Conservation (phyloP, 75 land plant species). For the Picea glauca region DNA sequence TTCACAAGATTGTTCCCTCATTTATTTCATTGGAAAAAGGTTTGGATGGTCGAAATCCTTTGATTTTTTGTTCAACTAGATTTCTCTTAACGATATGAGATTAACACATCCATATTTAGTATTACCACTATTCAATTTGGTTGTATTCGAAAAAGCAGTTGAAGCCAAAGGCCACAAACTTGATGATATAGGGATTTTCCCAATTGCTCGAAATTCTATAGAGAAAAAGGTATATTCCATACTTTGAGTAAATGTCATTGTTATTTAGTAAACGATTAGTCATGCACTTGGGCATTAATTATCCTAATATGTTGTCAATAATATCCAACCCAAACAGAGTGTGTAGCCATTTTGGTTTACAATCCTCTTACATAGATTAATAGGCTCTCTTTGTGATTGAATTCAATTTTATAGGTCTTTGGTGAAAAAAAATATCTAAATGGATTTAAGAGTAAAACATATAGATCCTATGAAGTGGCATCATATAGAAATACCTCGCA, state of each 20-base stretch:
- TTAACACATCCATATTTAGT: no score
- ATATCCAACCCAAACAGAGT: background rate
- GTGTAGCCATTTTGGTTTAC: background rate
- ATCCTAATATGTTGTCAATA: background rate
- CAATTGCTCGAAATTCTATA: conserved; percentile 42
- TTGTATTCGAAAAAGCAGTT: conserved; percentile 13
- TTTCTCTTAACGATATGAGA: no score
- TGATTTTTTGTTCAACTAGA: no score
- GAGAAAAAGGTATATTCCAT: conserved; percentile 44
- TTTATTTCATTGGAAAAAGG: no score
- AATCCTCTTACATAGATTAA: background rate
- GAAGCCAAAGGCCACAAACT: conserved; percentile 84
- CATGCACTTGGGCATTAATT: background rate
- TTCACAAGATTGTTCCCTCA: no score
- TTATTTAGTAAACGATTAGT: background rate
- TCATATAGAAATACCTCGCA: background rate
- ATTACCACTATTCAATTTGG: no score
- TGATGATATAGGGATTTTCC: conserved; percentile 87
- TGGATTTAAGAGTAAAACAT: background rate
- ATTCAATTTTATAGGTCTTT: background rate
- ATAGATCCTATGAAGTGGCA: background rate
- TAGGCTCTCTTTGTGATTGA: background rate
- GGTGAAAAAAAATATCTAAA: no score
- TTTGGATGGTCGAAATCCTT: no score
- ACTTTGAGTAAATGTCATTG: no score